Conservation (phyloP, 208 protist genomes). For the Lotmaria passim region DNA sequence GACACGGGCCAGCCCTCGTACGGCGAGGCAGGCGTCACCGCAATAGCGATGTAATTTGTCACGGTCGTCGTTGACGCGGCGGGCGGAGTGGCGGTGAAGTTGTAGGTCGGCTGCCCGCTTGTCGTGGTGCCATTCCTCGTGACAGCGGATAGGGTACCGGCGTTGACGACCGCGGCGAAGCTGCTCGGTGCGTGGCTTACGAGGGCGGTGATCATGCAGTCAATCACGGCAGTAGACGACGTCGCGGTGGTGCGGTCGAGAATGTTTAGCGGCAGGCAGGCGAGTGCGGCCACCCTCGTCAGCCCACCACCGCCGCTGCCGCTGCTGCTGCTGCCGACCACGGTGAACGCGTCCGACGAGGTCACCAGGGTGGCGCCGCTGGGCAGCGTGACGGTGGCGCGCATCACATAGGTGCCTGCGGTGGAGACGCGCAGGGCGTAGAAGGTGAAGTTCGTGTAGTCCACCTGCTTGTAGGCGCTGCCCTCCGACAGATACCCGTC, state of each 20-base stretch:
- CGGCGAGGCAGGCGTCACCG: constrained; percentile 36
- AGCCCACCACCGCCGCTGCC: too few species aligned
- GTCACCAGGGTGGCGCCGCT: constrained; percentile 46
- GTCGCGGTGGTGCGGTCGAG: constrained; percentile 31
- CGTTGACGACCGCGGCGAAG: constrained; percentile 65
- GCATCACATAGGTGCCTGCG: constrained; percentile 63
- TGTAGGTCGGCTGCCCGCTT: constrained; percentile 43
- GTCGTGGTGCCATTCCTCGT: constrained; percentile 31
- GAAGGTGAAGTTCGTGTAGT: constrained; percentile 69
- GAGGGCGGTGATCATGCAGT: constrained; percentile 54
- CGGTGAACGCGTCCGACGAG: constrained; percentile 49
- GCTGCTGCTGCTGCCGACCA: constrained; percentile 27
- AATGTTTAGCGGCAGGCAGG: constrained; percentile 63
- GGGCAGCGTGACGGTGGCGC: constrained; percentile 58
- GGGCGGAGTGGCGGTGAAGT: constrained; percentile 69
- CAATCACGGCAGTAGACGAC: constrained; percentile 10
- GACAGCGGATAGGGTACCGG: constrained; percentile 51
- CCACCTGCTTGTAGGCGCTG: constrained; percentile 40
- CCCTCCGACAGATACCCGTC: constrained; percentile 44
- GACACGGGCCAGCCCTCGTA: constrained; percentile 58
- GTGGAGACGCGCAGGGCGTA: constrained; percentile 50
- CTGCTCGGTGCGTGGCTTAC: constrained; percentile 28
- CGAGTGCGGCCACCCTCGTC: constrained; percentile 38
- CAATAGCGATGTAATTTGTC: constrained; percentile 68
- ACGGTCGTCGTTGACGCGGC: constrained; percentile 1